These are phyloP conservation scores for Podaxis mareebaensis DNA, from an alignment of 768 basidiomycete genomes.

Conservation along the genomic window DNA sequence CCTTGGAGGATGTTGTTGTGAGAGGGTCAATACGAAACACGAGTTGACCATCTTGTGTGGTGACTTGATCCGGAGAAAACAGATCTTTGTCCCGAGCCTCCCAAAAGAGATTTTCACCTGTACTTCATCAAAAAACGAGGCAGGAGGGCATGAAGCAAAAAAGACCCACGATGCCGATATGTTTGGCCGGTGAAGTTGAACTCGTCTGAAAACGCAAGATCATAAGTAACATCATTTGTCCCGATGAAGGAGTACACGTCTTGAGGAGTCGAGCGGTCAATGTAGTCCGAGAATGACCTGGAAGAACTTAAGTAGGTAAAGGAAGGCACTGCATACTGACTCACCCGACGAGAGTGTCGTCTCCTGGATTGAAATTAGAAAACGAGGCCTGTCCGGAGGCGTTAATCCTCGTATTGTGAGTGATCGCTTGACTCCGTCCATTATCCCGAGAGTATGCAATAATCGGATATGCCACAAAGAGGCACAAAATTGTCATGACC, in stretches of 20 bases:
- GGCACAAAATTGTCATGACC: conserved; percentile 51
- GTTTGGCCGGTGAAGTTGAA: conserved; percentile 69
- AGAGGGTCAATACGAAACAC: conserved; percentile 65
- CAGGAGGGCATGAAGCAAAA: neutral
- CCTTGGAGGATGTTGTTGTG: conserved; percentile 21
- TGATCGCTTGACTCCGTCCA: conserved; percentile 40
- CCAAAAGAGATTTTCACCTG: conserved; percentile 65
- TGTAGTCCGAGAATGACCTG: conserved; percentile 19
- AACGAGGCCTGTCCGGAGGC: conserved; percentile 59
- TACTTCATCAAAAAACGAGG: neutral
- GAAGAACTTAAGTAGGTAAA: neutral
- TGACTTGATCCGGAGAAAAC: conserved; percentile 70
- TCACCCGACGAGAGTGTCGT: neutral
- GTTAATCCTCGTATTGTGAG: conserved; percentile 63
- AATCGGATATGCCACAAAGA: conserved; percentile 85
- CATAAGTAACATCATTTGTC: conserved; percentile 69
- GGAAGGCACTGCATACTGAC: neutral
- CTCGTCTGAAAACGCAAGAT: conserved; percentile 76
- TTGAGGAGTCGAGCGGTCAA: conserved; percentile 73
- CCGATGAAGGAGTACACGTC: conserved; percentile 60
- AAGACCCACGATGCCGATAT: conserved; percentile 38
- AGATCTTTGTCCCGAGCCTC: conserved; percentile 74
- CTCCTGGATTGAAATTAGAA: neutral
- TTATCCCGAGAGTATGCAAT: conserved; percentile 39
- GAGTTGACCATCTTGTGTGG: conserved; percentile 63